Base-by-base conservation (phyloP, 768 basidiomycete genomes). In the Pleurotus eryngii region DNA sequence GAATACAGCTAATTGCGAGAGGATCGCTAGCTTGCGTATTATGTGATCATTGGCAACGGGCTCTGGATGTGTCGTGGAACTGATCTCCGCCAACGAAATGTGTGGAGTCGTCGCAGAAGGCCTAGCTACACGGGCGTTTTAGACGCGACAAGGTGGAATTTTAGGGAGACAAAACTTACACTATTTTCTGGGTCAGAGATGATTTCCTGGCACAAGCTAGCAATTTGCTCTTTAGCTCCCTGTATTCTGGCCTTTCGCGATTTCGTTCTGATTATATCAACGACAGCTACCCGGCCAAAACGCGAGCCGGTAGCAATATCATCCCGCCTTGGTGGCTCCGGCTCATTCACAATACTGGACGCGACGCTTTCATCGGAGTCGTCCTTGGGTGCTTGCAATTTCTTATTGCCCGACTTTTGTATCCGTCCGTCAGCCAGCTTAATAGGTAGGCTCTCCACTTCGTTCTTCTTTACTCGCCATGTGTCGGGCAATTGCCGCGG, bases 161-260 rank as follows among this genome's bases (percentile, higher is more conserved):
- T 35, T 11, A 35, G 30, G 30, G 30, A 35, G 3, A 35, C 30
- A 35, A 47, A 42, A 77, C 89, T 67, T 68, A 97, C 95, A 59
- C 87, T 92, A 66, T 93, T 94, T 74, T 99, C 97, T 22, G 96
- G 96, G 61, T 98, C 96, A 20, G 90, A 83, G 48, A 97, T 75
- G 55, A 98, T 91, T 64, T 98, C 96, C 66, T 97, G 93, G 68
- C 95, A 97, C 30, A 98, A 84, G 26, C 81, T 78, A 1, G 95
- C 97, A 60, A 98, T 92, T 73, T 98, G 95, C 67, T 97, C 94
- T 64, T 96, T 93, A 12, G 95, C 95, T 42, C 78, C 77, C 62
- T 85, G 84, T 61, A 97, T 75, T 54, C 87, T 79, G 49, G 76
- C 78, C 61, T 80, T 81, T 59, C 87, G 81, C 20, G 90, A 87